Evolutionary conservation across 2,329 filamentous ascomycete genomes (phyloP), one percentile per base, ranked within the genome.

Genomic region (Diaporthe amygdali): DNA sequence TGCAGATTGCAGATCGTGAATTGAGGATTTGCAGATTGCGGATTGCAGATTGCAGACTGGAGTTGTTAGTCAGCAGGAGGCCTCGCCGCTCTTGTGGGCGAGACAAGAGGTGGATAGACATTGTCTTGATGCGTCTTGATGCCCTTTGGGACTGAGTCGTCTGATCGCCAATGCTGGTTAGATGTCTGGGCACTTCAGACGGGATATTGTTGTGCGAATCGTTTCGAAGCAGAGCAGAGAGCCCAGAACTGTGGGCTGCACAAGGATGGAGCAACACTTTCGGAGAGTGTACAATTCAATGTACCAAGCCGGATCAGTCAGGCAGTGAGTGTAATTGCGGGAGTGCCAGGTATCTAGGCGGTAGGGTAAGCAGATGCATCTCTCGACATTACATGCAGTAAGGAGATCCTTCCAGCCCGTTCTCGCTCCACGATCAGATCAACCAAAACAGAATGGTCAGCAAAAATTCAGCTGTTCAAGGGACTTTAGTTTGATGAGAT

Each of bases 81-180:
- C 66, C 66, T 68, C 66, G 66, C 44, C 41, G 41, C 22, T 20
- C n/a, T n/a, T 22, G 15, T 17, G 39, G 30, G 17, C 39, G 27
- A 59, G 41, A 27, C 39, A n/a, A 41, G 34, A 44, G 32, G 34
- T 55, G 39, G 39, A 68, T 55, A 56, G 32, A 68, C 20, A 41
- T 54, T 34, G 27, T 32, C 41, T 68, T 27, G 39, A 49, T 64
- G 44, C 30, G 59, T 49, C 59, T 49, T 64, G 59, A 30, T 25
- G 22, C n/a, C 30, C 6, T 25, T 64, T 22, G 17, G 59, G 59
- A 49, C 30, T 64, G 59, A 44, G 27, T 64, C 59, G 59, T 64
- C 59, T 64, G 59, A 64, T 64, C 59, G 59, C 59, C 59, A 64
- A 64, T 64, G 59, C 44, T 64, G 59, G 44, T 41, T 64, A 30